Conservation (phyloP, 2,329 filamentous ascomycete genomes). For the Trichoderma harzianum region DNA sequence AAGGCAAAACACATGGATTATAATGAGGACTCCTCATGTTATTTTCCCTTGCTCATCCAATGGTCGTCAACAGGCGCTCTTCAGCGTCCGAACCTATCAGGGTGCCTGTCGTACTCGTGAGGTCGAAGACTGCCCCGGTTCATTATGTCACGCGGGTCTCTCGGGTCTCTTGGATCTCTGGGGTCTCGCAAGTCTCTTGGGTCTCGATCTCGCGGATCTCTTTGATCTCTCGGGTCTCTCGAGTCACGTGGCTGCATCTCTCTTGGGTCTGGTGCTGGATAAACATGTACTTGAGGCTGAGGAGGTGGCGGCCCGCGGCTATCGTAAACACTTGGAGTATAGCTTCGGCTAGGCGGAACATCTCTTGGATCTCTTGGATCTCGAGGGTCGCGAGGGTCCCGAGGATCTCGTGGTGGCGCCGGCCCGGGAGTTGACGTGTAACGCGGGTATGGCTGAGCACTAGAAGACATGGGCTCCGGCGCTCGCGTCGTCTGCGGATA, state of each 20-base stretch:
- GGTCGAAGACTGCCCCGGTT: slow-evolving; percentile 43
- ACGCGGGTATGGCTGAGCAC: slow-evolving; percentile 40
- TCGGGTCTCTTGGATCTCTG: slow-evolving; percentile 35
- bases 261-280: slow-evolving; percentile 32
- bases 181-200: slow-evolving; percentile 33
- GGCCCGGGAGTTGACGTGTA: slow-evolving; percentile 44
- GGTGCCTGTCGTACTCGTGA: slow-evolving; percentile 45
- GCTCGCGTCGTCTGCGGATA: slow-evolving; percentile 40
- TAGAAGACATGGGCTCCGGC: slow-evolving; percentile 40
- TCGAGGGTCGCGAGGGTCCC: slow-evolving; percentile 26
- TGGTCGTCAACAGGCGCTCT: background rate
- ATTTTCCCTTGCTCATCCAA: background rate
- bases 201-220: slow-evolving; percentile 30
- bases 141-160: slow-evolving; percentile 42
- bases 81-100: slow-evolving; percentile 44
- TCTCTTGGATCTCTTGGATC: background rate
- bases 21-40: background rate
- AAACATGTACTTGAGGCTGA: slow-evolving; percentile 28
- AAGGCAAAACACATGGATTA: background rate
- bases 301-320: slow-evolving; percentile 37
- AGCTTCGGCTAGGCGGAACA: slow-evolving; percentile 40
- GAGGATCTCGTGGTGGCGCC: slow-evolving; percentile 39
- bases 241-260: slow-evolving; percentile 37
- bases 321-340: slow-evolving; percentile 46
- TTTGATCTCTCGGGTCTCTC: slow-evolving; percentile 33